Conservation (phyloP, 352 stramenopile species). For the Pelagophyceae sp. region DNA sequence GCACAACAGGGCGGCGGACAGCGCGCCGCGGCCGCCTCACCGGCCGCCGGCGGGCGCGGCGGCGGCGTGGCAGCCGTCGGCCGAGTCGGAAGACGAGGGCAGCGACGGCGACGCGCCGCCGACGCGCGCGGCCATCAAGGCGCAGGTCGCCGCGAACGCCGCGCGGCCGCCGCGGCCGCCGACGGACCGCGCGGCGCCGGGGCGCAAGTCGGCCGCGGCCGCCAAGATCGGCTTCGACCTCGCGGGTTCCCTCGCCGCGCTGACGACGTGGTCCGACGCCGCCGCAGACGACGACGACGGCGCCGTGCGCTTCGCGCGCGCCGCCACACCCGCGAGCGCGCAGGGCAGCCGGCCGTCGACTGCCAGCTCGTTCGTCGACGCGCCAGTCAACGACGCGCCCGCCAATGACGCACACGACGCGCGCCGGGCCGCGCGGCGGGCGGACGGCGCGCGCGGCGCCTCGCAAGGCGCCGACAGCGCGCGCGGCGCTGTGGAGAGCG, state of each 20-base stretch:
- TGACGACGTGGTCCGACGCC: not conserved
- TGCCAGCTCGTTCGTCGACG: not conserved
- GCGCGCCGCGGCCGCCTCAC: not conserved
- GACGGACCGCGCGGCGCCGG: too few species aligned
- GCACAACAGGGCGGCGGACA: not conserved
- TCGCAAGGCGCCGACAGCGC: not conserved
- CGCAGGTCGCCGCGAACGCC: not conserved
- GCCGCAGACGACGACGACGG: conserved; percentile 1
- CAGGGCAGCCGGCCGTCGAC: not conserved
- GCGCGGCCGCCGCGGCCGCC: too few species aligned
- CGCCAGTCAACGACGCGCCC: not conserved
- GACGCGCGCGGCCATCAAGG: not conserved
- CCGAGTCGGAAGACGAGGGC: not conserved
- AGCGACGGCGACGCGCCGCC: not conserved
- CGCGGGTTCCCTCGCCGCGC: not conserved
- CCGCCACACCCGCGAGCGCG: not conserved
- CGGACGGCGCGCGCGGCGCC: too few species aligned
- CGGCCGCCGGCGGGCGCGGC: not conserved
- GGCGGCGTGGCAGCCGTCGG: not conserved
- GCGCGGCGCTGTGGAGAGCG: too few species aligned
- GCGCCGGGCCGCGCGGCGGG: too few species aligned
- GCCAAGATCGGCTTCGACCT: conserved; percentile 1
- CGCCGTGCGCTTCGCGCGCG: not conserved
- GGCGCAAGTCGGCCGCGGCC: not conserved
- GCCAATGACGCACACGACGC: not conserved